Percentiles rank a stretch among this genome's conserved stretches.
Evolutionary conservation across 176 grass and related monocot genomes (phyloP).

Genomic region (Eragrostis curvula): DNA sequence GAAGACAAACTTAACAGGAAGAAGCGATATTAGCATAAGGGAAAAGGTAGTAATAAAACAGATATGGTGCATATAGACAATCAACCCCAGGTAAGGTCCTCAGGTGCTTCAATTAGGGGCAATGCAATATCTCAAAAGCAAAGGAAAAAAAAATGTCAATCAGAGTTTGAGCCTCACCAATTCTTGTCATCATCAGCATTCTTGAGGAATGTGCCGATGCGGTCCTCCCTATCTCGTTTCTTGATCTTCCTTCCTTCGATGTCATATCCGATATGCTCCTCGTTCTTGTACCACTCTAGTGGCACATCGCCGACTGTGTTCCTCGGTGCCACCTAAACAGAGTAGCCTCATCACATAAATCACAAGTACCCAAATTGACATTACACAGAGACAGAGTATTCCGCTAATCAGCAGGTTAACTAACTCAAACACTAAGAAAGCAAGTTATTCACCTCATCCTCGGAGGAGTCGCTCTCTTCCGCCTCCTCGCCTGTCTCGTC

Average conservation of each 20-base stretch:
- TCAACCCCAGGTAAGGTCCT: background rate
- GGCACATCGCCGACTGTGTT: conserved; percentile 90
- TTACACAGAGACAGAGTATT: background rate
- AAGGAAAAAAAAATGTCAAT: background rate
- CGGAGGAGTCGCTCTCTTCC: conserved; percentile 89
- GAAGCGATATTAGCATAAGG: background rate
- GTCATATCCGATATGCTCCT: conserved; percentile 93
- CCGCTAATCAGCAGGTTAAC: background rate
- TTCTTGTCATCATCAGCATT: conserved; percentile 70
- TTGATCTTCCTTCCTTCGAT: conserved; percentile 76
- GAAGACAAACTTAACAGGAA: background rate
- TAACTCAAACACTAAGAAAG: background rate
- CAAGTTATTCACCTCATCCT: conserved; percentile 69
- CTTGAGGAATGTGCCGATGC: conserved; percentile 62
- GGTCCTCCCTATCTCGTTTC: conserved; percentile 81
- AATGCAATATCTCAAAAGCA: background rate
- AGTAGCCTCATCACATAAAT: background rate
- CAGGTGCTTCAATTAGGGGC: background rate
- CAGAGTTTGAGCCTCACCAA: conserved; percentile 55
- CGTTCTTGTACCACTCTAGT: conserved; percentile 83
- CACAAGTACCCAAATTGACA: background rate
- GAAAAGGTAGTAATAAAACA: background rate
- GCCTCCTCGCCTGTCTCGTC: conserved; percentile 15
- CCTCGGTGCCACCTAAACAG: conserved; percentile 66
- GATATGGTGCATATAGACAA: background rate